These are phyloP conservation scores for Domatiomyces globalis DNA, from an alignment of 2,329 filamentous ascomycete genomes.

Conservation along the genomic window DNA sequence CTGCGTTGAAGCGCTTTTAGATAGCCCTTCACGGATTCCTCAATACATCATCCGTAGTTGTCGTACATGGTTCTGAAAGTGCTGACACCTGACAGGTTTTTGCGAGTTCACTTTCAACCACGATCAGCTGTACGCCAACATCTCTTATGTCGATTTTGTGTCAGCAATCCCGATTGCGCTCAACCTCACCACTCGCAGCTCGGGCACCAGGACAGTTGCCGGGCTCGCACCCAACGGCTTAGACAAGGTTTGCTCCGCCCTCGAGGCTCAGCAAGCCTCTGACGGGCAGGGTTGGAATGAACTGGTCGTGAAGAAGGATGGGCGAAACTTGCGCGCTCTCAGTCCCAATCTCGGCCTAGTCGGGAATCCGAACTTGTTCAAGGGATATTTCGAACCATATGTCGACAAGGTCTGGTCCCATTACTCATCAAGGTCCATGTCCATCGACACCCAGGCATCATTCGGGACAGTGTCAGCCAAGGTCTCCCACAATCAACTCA, in stretches of 20 bases:
- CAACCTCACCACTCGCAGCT: constrained; percentile 31
- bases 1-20: no score
- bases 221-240: constrained; percentile 48
- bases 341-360: constrained; percentile 31
- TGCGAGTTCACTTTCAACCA: constrained; percentile 55
- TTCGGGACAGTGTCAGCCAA: constrained; percentile 40
- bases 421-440: constrained; percentile 34
- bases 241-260: constrained; percentile 37
- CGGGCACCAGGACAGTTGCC: constrained; percentile 36
- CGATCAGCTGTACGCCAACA: constrained; percentile 50
- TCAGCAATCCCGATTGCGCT: constrained; percentile 46
- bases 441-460: constrained; percentile 51
- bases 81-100: constrained; percentile 29
- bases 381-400: constrained; percentile 39
- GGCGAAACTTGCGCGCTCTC: constrained; percentile 28
- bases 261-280: constrained; percentile 40
- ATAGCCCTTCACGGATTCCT: no score
- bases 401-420: constrained; percentile 38
- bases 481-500: constrained; percentile 30
- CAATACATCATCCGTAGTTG: no score
- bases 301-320: constrained; percentile 36
- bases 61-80: background rate
- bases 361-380: constrained; percentile 33
- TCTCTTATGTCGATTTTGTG: constrained; percentile 65
- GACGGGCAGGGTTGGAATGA: constrained; percentile 51